These are phyloP conservation scores for Nicotiana benthamiana DNA, from an alignment of 257 asterid genomes.

Conservation along the genomic window DNA sequence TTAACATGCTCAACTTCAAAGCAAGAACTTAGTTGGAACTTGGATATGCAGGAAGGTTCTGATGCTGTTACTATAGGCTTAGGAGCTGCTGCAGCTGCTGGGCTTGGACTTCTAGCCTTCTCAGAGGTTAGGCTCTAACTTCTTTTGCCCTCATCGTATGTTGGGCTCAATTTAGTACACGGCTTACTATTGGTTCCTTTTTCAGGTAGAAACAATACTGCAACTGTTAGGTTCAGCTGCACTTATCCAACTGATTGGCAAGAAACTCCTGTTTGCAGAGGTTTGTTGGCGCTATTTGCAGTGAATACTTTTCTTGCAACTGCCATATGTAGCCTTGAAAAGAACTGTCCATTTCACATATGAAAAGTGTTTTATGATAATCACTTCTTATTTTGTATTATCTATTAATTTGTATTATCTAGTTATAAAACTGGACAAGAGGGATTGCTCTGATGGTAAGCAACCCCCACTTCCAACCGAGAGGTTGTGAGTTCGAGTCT, in stretches of 20 bases:
- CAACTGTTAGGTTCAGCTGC: conserved; percentile 88
- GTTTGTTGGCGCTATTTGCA: conserved; percentile 25
- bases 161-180: neutral
- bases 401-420: too few relatives aligned
- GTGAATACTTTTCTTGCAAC: neutral
- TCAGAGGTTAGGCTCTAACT: conserved; percentile 52
- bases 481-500: too few relatives aligned
- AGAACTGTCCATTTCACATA: neutral
- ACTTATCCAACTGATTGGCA: conserved; percentile 69
- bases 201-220: conserved; percentile 82
- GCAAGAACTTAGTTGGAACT: neutral
- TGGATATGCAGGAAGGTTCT: conserved; percentile 48
- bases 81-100: conserved; percentile 72
- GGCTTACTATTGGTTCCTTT: conserved; percentile 12
- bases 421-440: neutral
- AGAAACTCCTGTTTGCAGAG: conserved; percentile 86
- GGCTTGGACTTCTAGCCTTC: conserved; percentile 63
- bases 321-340: neutral
- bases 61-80: conserved; percentile 48
- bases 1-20: neutral
- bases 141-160: neutral
- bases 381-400: neutral
- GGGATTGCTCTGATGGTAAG: too few relatives aligned
- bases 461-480: too few relatives aligned
- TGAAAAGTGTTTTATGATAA: neutral